phyloP scores from a whole-genome alignment of 1,139 yeast species.

The Wickerhamiella infanticola region DNA sequence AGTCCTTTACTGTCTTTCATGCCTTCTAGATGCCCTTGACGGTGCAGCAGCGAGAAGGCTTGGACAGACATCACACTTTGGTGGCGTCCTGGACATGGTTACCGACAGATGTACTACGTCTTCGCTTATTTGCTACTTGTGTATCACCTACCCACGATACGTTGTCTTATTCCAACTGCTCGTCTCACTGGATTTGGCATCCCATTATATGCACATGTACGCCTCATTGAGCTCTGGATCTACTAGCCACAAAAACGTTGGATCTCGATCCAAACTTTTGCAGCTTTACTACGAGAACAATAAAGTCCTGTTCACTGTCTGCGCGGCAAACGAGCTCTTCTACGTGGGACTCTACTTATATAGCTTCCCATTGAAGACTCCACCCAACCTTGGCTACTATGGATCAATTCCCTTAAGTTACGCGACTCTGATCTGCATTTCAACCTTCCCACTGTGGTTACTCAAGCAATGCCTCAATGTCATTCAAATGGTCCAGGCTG shows the following conservation, averaged over 20 bases:
- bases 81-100: conserved; percentile 97
- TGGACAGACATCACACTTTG: conserved; percentile 82
- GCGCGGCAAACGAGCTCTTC: conserved; percentile 86
- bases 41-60: conserved; percentile 88
- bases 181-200: conserved; percentile 77
- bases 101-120: conserved; percentile 96
- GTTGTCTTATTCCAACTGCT: conserved; percentile 68
- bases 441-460: conserved; percentile 73
- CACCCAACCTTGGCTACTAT: conserved; percentile 27
- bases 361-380: conserved; percentile 39
- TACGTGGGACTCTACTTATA: conserved; percentile 77
- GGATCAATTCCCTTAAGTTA: conserved; percentile 33
- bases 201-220: conserved; percentile 98
- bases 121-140: conserved; percentile 70
- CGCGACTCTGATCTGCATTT: conserved; percentile 48
- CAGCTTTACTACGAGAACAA: conserved; percentile 78
- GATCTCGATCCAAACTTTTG: conserved; percentile 52
- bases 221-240: conserved; percentile 76
- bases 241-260: conserved; percentile 71
- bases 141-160: conserved; percentile 58
- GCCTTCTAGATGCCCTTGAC: conserved; percentile 89
- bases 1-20: conserved; percentile 67
- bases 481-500: conserved; percentile 78
- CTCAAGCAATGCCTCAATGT: conserved; percentile 87
- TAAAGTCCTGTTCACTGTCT: conserved; percentile 66